Evolutionary conservation across 768 basidiomycete species (phyloP), one percentile per base, ranked within the genome.

Genomic region (Kwoniella dendrophila): DNA sequence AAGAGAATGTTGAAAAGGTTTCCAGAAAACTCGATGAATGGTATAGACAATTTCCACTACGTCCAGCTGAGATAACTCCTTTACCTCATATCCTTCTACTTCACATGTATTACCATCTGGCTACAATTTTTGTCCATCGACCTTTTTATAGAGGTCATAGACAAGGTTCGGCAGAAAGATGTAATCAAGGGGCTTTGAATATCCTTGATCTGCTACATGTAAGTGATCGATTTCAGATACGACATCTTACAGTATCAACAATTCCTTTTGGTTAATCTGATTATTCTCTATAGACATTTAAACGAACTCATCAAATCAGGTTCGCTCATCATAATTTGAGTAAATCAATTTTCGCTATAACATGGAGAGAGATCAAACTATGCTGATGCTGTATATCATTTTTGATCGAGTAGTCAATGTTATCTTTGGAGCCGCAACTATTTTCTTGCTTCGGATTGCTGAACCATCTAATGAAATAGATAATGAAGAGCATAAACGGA

Each of bases 361-460:
- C n/a, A 16, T 7, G 7, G 24, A 7, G 47, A n/a, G 33, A 33
- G 24, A 45, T 38, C 51, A 40, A 8, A 18, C 14, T 27, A n/a
- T 34, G 27, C 32, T 14, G 12, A 30, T 22, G 2, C 16, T 14
- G 38, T 3, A 12, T 24, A 8, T 53, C 24, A 24, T 41, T 34
- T 20, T 41, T 26, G 16, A 27, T 6, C 26, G 6, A 26, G 5
- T 40, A 66, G 65, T 66, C 48, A 66, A 66, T 24, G 54, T 62
- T 18, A 49, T 66, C 5, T 66, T 66, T 33, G 65, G 60, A 29
- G 59, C 65, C 3, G 65, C 65, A 32, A 66, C 65, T 2, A 59
- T 66, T 30, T 66, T 66, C 34, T 44, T 66, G 2, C 36, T 66
- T 38, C 58, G 51, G 14, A 52, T 50, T 24, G 56, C 58, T 11